Percentiles rank a stretch among this genome's conserved stretches.
These are phyloP conservation scores for Aspergillus puulaauensis DNA, from an alignment of 2,329 filamentous ascomycete genomes.

Conservation along the genomic window DNA sequence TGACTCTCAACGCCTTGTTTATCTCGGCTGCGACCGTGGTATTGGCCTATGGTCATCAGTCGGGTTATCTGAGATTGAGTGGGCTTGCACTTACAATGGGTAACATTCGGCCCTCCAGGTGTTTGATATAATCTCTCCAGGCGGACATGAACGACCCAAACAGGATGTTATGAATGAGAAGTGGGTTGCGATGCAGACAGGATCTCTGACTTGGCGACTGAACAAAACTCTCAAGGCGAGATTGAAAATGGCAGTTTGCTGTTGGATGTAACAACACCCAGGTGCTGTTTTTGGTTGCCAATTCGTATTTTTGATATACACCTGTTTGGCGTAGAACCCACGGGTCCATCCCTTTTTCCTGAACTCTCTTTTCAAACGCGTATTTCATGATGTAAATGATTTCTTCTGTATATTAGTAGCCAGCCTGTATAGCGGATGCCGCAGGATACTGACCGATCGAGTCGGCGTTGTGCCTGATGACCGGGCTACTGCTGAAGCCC, in stretches of 20 bases:
- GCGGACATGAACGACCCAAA: conserved; percentile 28
- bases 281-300: conserved; percentile 18
- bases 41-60: conserved; percentile 10
- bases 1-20: conserved; percentile 15
- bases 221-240: conserved; percentile 15
- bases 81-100: conserved; percentile 15
- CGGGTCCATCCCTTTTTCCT: conserved; percentile 17
- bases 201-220: conserved; percentile 8
- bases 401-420: conserved; percentile 10
- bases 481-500: conserved; percentile 23
- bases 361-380: conserved; percentile 22
- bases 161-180: conserved; percentile 27
- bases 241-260: conserved; percentile 14
- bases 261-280: conserved; percentile 29
- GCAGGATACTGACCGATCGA: conserved; percentile 18
- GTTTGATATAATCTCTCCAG: conserved; percentile 31
- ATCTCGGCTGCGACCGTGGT: conserved; percentile 5
- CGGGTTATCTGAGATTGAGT: neutral
- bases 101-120: conserved; percentile 24
- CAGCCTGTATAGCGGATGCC: neutral
- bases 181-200: conserved; percentile 14
- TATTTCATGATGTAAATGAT: conserved; percentile 31
- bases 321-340: conserved; percentile 34
- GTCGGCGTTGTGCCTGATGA: conserved; percentile 6
- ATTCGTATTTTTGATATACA: conserved; percentile 31